Percentiles rank a stretch among this genome's conserved stretches.
Conservation (phyloP, 192 early-diverging fungal genomes). For the Funneliformis mosseae region DNA sequence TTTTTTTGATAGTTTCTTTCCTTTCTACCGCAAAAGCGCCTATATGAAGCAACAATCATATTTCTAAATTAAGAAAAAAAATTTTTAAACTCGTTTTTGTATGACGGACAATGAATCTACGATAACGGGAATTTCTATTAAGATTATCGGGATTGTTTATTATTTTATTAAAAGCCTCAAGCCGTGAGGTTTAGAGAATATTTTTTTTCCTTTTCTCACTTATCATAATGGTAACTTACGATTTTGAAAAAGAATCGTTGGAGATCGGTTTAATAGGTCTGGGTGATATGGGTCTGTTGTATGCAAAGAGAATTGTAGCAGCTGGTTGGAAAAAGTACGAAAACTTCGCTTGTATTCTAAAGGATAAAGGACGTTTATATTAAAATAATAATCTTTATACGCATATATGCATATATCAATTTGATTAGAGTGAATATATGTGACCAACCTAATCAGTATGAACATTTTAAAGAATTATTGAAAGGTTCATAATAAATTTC, state of each 20-base stretch:
- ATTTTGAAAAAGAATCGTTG: constrained; percentile 48
- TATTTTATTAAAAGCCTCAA: neutral
- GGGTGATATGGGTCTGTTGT: constrained; percentile 95
- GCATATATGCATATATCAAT: no score
- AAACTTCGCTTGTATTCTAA: neutral
- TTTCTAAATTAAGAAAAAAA: no score
- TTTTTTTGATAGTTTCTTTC: no score
- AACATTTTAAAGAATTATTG: constrained; percentile 63
- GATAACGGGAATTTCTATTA: no score
- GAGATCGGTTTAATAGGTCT: constrained; percentile 93
- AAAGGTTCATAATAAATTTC: constrained; percentile 44
- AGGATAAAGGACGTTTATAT: neutral
- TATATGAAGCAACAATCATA: no score
- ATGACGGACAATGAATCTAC: no score
- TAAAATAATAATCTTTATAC: no score
- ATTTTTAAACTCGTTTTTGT: no score
- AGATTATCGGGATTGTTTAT: no score
- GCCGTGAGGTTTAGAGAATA: neutral
- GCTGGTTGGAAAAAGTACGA: constrained; percentile 79
- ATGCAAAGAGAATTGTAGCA: constrained; percentile 68
- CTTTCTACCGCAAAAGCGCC: no score
- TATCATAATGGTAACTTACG: neutral
- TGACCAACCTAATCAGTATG: constrained; percentile 79
- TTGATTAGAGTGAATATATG: constrained; percentile 77
- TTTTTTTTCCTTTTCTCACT: neutral